These are phyloP conservation scores for Alternaria sp. DNA, from an alignment of 2,329 filamentous ascomycete genomes.

Conservation along the genomic window DNA sequence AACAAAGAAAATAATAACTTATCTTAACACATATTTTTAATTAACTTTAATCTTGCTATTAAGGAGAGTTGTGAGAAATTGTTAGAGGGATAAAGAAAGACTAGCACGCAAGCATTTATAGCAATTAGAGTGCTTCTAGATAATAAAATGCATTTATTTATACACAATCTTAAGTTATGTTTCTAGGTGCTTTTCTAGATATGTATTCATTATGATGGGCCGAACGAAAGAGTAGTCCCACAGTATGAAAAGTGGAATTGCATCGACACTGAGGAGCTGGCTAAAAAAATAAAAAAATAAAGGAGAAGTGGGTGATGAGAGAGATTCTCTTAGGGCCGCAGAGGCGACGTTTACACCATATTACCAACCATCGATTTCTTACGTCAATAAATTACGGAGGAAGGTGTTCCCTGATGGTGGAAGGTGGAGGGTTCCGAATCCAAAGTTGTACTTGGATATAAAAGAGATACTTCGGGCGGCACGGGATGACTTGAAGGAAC, in stretches of 20 bases:
- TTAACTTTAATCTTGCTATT: constrained; percentile 54
- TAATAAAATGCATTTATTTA: constrained; percentile 56
- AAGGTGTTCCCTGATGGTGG: constrained; percentile 48
- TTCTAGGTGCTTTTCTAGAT: constrained; percentile 61
- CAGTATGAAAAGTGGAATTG: constrained; percentile 51
- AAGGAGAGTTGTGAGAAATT: constrained; percentile 43
- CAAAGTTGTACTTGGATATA: constrained; percentile 15
- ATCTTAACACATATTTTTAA: constrained; percentile 54
- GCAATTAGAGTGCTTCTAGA: constrained; percentile 55
- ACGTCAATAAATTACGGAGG: constrained; percentile 51
- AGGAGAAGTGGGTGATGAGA: too few relatives aligned
- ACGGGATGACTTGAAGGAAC: constrained; percentile 7
- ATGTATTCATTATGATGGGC: constrained; percentile 56
- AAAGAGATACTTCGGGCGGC: too few relatives aligned
- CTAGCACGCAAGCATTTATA: constrained; percentile 59
- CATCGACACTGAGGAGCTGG: too few relatives aligned
- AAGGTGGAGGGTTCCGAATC: constrained; percentile 17
- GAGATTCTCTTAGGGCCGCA: too few relatives aligned
- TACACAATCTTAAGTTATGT: constrained; percentile 61
- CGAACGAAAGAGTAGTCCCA: constrained; percentile 21
- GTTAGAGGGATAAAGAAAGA: constrained; percentile 55
- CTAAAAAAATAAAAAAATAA: constrained; percentile 10
- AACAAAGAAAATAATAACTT: constrained; percentile 55
- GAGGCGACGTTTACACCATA: neutral
- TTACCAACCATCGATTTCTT: constrained; percentile 33